Evolutionary conservation across 1,284 basidiomycete species (phyloP).

Genomic region (Leccinum huronense): DNA sequence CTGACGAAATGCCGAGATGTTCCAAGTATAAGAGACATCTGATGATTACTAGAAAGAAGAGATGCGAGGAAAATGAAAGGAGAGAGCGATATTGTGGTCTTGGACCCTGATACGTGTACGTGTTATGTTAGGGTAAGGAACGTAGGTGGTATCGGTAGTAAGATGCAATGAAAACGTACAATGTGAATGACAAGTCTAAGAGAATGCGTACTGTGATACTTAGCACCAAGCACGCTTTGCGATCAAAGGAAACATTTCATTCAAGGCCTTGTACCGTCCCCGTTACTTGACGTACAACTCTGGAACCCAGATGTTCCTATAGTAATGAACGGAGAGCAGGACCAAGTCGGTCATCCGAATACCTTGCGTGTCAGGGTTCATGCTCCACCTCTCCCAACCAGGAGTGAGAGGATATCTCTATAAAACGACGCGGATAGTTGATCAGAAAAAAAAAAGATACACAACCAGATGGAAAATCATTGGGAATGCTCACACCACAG

Average conservation of each 20-base stretch:
- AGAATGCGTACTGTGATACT: not conserved
- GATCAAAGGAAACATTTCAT: not conserved
- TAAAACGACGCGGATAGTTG: not conserved
- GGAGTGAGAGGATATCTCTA: constrained; percentile 7
- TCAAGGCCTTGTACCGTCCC: not conserved
- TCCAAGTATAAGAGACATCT: not conserved
- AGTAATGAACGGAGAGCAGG: constrained; percentile 24
- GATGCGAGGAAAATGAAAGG: not conserved
- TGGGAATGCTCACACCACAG: constrained; percentile 6
- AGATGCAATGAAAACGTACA: not conserved
- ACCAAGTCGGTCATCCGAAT: constrained; percentile 12
- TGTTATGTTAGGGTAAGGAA: not conserved
- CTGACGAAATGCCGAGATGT: not conserved
- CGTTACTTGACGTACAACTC: constrained; percentile 19
- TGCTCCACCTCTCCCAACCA: constrained; percentile 18
- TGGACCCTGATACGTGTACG: not conserved
- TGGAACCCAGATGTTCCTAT: constrained; percentile 20
- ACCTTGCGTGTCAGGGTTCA: constrained; percentile 7
- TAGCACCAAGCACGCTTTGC: not conserved
- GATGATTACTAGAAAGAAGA: not conserved
- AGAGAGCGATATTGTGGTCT: not conserved
- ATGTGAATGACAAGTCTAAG: not conserved
- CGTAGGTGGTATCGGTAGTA: not conserved
- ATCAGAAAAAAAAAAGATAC: not conserved
- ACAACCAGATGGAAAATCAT: not conserved